Evolutionary conservation across 257 asterid genomes (phyloP), one percentile per base, ranked within the genome.

Genomic region (Oldenlandia corymbosa): DNA sequence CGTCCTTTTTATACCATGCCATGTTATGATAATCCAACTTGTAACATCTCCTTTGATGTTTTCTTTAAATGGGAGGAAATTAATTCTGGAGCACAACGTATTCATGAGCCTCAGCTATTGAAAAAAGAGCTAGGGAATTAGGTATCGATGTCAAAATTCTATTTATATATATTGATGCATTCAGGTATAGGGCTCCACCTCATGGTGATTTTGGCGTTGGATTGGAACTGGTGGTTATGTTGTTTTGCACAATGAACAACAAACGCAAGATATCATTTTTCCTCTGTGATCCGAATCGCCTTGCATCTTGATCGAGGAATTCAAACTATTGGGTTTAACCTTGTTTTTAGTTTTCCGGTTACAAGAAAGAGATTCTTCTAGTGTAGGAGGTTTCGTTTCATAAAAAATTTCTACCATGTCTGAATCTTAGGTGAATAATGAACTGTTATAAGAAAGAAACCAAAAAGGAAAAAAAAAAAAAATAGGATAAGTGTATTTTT

Each of bases 121-220:
- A 71, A 5, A 78, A 79, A 75, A 96, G 90, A 49, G 98, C 98
- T 1, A 75, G 73, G 72, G 78, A 73, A 53, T 77, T 81, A 28
- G 98, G 98, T 52, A 87, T 91, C 68, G 95, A 88, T 34, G 82
- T 88, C 28, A 69, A 69, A 56, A 83, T 93, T 4, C 85, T 91
- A 77, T 80, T 92, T 17, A 80, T 97, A 51, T 91, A 91, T 59
- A 78, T 88, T 28, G 95, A 91, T 65, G 77, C 95, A 67, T 91
- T 91, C 89, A 69, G 95, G 79, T 87, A 82, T 18, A 94, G 95
- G 1, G 88, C 92, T 18, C 94, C 97, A 5, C 91, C 84, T 30
- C 97, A 90, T 39, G 97, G 95, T 62, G 97, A 95, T 58, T 90
- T 90, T 67, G 97, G 97, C 68, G 97, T 79, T n/a, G 97, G 97